phyloP scores from a whole-genome alignment of 1,284 basidiomycete genomes.

The Tilletia setariae region DNA sequence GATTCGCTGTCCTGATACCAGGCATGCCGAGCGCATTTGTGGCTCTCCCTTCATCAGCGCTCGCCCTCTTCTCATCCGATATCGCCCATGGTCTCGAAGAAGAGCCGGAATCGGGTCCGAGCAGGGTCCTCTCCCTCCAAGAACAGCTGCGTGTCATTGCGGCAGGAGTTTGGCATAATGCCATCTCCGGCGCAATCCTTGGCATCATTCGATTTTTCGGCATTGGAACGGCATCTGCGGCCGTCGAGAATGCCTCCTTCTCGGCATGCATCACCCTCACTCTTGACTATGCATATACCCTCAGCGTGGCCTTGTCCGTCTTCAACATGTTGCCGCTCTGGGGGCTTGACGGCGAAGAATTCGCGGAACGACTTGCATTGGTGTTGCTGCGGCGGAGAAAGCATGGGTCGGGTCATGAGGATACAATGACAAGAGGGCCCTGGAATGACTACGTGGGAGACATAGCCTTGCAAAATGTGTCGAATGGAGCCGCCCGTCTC shows the following conservation, averaged over 20 bases:
- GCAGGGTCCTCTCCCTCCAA: background rate
- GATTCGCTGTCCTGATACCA: background rate
- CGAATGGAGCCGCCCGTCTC: background rate
- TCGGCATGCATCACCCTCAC: background rate
- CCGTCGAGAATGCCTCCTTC: background rate
- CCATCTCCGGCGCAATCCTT: background rate
- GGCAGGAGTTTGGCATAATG: conserved; percentile 19
- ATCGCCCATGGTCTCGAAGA: background rate
- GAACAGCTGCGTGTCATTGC: conserved; percentile 14
- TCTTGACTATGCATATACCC: background rate
- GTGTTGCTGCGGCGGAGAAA: background rate
- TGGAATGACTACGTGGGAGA: conserved; percentile 5
- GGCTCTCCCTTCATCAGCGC: conserved; percentile 5
- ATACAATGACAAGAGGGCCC: background rate
- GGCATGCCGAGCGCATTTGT: conserved; percentile 17
- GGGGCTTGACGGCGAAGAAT: conserved; percentile 15
- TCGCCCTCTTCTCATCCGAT: conserved; percentile 10
- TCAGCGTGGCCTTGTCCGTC: conserved; percentile 15
- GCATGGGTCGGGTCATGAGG: background rate
- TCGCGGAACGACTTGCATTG: background rate
- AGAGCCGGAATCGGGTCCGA: background rate
- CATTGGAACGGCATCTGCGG: background rate
- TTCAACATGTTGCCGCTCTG: conserved; percentile 19
- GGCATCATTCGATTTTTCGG: background rate
- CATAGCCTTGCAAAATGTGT: background rate